These are phyloP conservation scores for Vigna angularis DNA, from an alignment of 306 rosid genomes.

Conservation along the genomic window DNA sequence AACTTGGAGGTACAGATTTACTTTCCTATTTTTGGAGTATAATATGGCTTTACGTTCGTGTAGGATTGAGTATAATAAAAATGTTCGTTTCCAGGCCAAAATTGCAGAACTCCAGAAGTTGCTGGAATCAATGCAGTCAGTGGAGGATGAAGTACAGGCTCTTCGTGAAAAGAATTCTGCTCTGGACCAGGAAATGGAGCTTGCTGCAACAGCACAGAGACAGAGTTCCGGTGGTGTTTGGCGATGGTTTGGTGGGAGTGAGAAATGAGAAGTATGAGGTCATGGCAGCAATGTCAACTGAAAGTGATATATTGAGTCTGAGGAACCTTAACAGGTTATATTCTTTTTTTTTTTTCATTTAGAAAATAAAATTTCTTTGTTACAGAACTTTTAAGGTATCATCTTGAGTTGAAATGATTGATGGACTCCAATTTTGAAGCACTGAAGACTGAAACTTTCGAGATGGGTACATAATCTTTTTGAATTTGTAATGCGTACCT, in stretches of 20 bases:
- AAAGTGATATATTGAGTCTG: conserved; percentile 38
- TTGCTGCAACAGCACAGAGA: conserved; percentile 66
- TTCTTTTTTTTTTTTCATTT: conserved; percentile 37
- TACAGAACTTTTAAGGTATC: conserved; percentile 38
- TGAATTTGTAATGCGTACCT: conserved; percentile 34
- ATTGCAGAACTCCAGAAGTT: conserved; percentile 77
- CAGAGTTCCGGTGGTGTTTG: conserved; percentile 91
- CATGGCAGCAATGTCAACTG: conserved; percentile 20
- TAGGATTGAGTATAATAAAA: conserved; percentile 19
- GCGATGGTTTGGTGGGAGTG: conserved; percentile 76
- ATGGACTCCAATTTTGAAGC: conserved; percentile 47
- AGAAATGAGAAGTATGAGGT: conserved; percentile 36
- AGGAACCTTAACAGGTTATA: conserved; percentile 33
- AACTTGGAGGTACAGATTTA: conserved; percentile 73
- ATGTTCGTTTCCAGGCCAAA: conserved; percentile 75
- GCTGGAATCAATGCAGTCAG: conserved; percentile 78
- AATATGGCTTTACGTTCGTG: neutral
- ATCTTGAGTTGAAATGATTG: conserved; percentile 42
- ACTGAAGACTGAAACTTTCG: conserved; percentile 36
- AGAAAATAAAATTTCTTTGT: conserved; percentile 34
- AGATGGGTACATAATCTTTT: conserved; percentile 38
- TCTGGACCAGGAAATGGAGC: conserved; percentile 73
- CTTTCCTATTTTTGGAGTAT: conserved; percentile 22
- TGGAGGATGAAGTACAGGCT: conserved; percentile 79
- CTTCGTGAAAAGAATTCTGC: conserved; percentile 85